Base-by-base conservation (phyloP, 1,139 yeast genomes). In the Hyphopichia wangnamkhiaoensis region DNA sequence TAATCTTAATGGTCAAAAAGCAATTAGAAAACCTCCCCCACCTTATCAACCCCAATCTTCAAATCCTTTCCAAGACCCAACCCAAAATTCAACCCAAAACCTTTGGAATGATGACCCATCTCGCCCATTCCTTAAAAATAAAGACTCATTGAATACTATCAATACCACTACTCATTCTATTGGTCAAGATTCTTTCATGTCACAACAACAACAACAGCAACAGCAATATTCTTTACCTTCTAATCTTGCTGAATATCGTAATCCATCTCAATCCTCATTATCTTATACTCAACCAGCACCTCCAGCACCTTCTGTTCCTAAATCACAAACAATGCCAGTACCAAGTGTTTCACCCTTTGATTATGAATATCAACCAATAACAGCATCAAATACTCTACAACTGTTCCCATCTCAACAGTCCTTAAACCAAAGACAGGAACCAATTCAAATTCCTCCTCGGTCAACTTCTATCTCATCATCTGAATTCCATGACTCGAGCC, bases 1-100 rank as follows among this genome's bases (percentile, higher is more conserved):
- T n/a, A n/a, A 20, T 13, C 30, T 16, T 16, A 33, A 25, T 17
- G 21, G 24, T 9, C 28, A 21, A 15, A 21, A 20, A 10, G 6
- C 30, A 3, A 16, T 12, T 18, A 23, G 33, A 19, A 35, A 31
- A 14, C 31, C 34, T 13, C 33, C 33, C 9, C 29, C 33, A 14
- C 4, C 37, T 6, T 18, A 10, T 7, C 17, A 9, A 16, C n/a
- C 37, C 7, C 9, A 10, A 18, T 5, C 28, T 5, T 7, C 10
- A 4, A 21, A 35, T 21, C 37, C 37, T 4, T 35, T 33, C 25
- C 23, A 19, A 5, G 34, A 32, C 23, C 19, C 29, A 13, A 26
- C 24, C 7, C 25, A 21, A 21, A 21, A 21, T 21, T 21, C 25
- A 21, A 21, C 12, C 12, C 25, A 8, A 12, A 21, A n/a, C n/a